Percentiles rank a stretch among this genome's conserved stretches.
phyloP scores from a whole-genome alignment of 139 green algal species.

The Yamagishiella unicocca region DNA sequence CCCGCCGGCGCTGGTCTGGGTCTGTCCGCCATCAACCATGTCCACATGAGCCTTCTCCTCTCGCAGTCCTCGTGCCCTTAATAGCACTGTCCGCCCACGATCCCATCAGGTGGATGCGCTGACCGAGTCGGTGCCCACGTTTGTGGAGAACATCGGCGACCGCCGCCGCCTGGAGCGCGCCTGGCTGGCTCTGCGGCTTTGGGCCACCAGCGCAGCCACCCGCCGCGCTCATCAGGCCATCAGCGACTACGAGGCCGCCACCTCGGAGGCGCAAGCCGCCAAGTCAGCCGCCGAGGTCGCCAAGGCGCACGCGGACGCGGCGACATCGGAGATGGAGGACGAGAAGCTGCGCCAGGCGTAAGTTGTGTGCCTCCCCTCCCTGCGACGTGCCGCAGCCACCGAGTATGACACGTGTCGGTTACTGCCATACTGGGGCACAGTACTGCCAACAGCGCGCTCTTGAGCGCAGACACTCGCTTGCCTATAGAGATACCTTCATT shows the following conservation, averaged over 20 bases:
- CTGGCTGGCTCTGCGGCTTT: conserved; percentile 54
- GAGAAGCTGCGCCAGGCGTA: conserved; percentile 6
- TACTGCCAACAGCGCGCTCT: no score
- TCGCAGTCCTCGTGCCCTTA: no score
- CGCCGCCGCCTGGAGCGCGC: conserved; percentile 54
- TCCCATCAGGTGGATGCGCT: conserved; percentile 40
- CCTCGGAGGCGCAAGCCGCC: neutral
- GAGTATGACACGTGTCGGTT: no score
- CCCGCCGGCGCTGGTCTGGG: no score
- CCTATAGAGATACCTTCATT: no score
- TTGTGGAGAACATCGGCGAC: conserved; percentile 49
- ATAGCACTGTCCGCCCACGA: no score
- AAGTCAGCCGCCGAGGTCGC: conserved; percentile 19
- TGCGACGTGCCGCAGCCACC: no score
- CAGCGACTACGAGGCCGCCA: conserved; percentile 31
- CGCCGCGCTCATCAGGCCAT: conserved; percentile 35
- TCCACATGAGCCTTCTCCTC: no score
- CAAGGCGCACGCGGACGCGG: conserved; percentile 3
- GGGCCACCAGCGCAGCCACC: conserved; percentile 18
- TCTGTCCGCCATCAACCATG: no score
- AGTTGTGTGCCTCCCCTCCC: neutral
- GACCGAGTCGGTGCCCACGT: conserved; percentile 34
- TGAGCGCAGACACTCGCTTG: no score
- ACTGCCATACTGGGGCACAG: no score
- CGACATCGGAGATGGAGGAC: neutral